Conservation (phyloP, 129 eudicot genomes). For the Kitagawia praeruptora region DNA sequence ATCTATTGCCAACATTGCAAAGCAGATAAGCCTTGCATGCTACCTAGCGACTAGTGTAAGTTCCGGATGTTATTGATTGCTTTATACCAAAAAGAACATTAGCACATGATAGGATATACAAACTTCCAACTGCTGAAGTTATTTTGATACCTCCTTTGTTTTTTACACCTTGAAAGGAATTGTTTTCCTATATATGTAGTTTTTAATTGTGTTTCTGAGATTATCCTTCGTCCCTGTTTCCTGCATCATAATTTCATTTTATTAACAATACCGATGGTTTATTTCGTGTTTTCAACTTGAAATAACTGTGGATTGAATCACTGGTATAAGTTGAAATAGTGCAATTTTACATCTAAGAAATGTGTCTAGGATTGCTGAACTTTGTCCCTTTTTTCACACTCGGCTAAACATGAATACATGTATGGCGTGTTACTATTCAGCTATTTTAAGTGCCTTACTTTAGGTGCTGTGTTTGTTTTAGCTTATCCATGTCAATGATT, state of each 20-base stretch:
- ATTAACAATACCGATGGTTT: background rate
- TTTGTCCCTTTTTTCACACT: background rate
- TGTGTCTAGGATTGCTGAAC: background rate
- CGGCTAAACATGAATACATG: background rate
- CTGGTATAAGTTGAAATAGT: background rate
- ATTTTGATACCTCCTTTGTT: background rate
- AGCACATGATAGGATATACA: background rate
- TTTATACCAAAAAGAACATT: background rate
- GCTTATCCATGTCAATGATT: background rate
- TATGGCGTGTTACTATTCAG: background rate
- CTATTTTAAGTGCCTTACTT: background rate
- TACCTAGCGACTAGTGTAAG: constrained; percentile 96
- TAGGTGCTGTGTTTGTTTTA: background rate
- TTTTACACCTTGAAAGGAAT: background rate
- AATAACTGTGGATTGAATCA: background rate
- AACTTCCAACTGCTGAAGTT: background rate
- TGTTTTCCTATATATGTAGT: background rate
- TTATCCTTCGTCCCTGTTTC: background rate
- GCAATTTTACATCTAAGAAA: background rate
- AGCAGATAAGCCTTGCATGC: constrained; percentile 95
- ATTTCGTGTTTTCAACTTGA: background rate
- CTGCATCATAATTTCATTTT: background rate
- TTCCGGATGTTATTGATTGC: constrained; percentile 10
- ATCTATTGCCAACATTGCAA: constrained; percentile 80
- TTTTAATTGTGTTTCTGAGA: background rate